Evolutionary conservation across 2,329 filamentous ascomycete species (phyloP).

Genomic region (Colletotrichum ledebouriae): DNA sequence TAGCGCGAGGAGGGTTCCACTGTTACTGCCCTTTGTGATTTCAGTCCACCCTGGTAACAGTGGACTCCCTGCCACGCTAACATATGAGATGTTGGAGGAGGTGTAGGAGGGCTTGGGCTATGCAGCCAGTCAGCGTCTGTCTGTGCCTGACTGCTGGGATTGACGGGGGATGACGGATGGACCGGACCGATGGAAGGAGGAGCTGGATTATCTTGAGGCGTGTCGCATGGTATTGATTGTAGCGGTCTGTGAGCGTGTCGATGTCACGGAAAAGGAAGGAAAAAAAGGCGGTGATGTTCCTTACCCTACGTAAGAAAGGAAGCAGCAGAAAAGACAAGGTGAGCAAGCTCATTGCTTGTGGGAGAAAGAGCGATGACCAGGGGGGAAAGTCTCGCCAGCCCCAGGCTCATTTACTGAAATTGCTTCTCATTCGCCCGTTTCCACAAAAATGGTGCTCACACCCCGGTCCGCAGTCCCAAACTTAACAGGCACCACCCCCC

Average conservation of each 20-base stretch:
- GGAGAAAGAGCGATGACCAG: neutral
- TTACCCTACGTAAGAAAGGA: no score
- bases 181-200: slow-evolving; percentile 13
- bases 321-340: neutral
- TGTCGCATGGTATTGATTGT: no score
- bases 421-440: slow-evolving; percentile 43
- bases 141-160: slow-evolving; percentile 27
- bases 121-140: slow-evolving; percentile 33
- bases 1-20: no score
- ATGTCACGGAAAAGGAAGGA: no score
- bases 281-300: no score
- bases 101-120: slow-evolving; percentile 29
- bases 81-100: no score
- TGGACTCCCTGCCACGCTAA: no score
- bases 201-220: neutral
- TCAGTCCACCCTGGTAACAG: no score
- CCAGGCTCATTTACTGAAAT: slow-evolving; percentile 44
- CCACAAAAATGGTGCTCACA: slow-evolving; percentile 28
- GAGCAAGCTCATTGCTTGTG: no score
- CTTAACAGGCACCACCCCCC: slow-evolving; percentile 39
- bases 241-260: no score
- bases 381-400: slow-evolving; percentile 39
- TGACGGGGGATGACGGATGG: neutral
- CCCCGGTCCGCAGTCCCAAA: slow-evolving; percentile 36
- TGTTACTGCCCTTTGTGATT: no score